These are phyloP conservation scores for Insectozyma bohioensis DNA, from an alignment of 1,139 yeast genomes.

Conservation along the genomic window DNA sequence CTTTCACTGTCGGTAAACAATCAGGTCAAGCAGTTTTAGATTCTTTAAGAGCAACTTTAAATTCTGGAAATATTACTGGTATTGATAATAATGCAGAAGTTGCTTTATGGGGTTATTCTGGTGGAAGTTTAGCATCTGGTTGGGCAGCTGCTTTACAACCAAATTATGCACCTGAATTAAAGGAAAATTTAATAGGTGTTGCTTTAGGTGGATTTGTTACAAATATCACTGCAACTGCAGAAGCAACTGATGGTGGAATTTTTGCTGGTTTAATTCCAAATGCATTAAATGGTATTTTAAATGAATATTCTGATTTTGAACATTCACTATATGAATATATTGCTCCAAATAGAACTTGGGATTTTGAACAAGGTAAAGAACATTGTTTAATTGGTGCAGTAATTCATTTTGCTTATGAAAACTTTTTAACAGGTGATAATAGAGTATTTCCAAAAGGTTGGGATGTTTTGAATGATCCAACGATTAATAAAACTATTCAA, in stretches of 20 bases:
- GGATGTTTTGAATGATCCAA: conserved; percentile 16
- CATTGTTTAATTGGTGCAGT: conserved; percentile 8
- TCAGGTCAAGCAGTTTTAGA: conserved; percentile 25
- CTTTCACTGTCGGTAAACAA: conserved; percentile 25
- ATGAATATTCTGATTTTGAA: conserved; percentile 24
- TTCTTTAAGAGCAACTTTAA: conserved; percentile 22
- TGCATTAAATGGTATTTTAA: conserved; percentile 26
- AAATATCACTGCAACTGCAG: conserved; percentile 25
- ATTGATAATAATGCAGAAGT: conserved; percentile 20
- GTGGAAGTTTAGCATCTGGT: conserved; percentile 28
- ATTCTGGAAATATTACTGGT: conserved; percentile 21
- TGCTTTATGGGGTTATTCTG: conserved; percentile 30
- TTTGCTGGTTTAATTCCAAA: conserved; percentile 28
- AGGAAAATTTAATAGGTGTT: conserved; percentile 25
- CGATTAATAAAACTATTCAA: conserved; percentile 16
- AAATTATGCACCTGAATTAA: conserved; percentile 34
- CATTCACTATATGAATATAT: conserved; percentile 4
- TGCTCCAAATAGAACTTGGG: conserved; percentile 1
- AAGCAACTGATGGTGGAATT: conserved; percentile 23
- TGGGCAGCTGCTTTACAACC: conserved; percentile 34
- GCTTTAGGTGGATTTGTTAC: conserved; percentile 35
- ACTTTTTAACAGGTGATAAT: conserved; percentile 6
- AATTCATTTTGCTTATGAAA: conserved; percentile 5
- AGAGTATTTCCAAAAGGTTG: conserved; percentile 20
- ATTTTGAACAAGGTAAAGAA: conserved; percentile 4